phyloP scores from a whole-genome alignment of 2,329 filamentous ascomycete species.

The Fusarium sp. region DNA sequence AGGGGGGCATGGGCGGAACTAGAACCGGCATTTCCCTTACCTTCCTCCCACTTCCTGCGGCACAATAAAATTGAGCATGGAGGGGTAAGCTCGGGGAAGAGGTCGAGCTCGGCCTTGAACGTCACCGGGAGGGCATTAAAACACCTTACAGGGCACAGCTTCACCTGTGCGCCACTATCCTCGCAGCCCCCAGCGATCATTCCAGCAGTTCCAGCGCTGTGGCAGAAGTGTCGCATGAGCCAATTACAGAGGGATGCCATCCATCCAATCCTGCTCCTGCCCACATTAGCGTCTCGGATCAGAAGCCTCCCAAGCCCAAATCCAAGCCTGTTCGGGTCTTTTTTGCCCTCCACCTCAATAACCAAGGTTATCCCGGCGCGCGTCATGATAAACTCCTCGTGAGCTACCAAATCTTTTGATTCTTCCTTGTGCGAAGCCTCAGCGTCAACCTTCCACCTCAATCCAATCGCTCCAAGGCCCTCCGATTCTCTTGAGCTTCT shows the following conservation, averaged over 20 bases:
- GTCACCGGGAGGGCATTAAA: slow-evolving; percentile 13
- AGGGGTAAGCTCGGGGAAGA: slow-evolving; percentile 19
- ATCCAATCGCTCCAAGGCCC: slow-evolving; percentile 30
- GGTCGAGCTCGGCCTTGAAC: slow-evolving; percentile 6
- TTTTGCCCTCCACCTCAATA: slow-evolving; percentile 29
- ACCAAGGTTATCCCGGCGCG: slow-evolving; percentile 43
- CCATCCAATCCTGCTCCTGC: slow-evolving; percentile 17
- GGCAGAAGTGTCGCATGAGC: slow-evolving; percentile 20
- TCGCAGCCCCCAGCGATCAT: slow-evolving; percentile 4
- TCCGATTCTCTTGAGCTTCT: slow-evolving; percentile 35
- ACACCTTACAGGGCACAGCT: slow-evolving; percentile 15
- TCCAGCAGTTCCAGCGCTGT: slow-evolving; percentile 27
- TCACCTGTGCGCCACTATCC: slow-evolving; percentile 8
- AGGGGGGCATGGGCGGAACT: slow-evolving; percentile 6
- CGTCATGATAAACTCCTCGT: slow-evolving; percentile 44
- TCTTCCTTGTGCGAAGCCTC: slow-evolving; percentile 18
- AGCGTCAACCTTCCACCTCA: slow-evolving; percentile 17
- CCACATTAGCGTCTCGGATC: slow-evolving; percentile 39
- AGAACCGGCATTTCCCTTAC: slow-evolving; percentile 27
- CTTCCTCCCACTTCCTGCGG: slow-evolving; percentile 1
- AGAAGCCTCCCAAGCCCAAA: slow-evolving; percentile 26
- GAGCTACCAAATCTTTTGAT: slow-evolving; percentile 39
- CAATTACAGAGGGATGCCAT: slow-evolving; percentile 33
- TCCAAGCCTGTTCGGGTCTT: slow-evolving; percentile 25
- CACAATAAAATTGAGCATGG: slow-evolving; percentile 2